A percentile compares a stretch with the other conserved stretches of the same genome.
Evolutionary conservation across 176 grass and related monocot genomes (phyloP).

Genomic region (Paspalum notatum): DNA sequence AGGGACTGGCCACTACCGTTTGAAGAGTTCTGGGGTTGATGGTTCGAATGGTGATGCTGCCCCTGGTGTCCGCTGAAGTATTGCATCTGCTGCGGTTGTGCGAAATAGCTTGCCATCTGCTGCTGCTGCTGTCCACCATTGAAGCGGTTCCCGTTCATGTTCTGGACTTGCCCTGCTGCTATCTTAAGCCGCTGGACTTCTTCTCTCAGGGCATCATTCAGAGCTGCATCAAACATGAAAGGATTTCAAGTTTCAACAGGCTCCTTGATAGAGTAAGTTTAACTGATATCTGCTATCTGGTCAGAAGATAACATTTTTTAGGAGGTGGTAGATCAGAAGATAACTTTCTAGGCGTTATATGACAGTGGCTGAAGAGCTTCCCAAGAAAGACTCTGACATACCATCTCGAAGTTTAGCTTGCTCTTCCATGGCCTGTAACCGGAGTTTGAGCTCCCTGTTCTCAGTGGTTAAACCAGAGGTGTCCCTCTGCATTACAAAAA

Average conservation of each 20-base stretch:
- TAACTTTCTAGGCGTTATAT: constrained; percentile 9
- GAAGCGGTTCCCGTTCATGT: constrained; percentile 66
- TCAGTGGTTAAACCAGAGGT: constrained; percentile 82
- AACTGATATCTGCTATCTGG: not conserved
- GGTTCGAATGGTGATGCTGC: constrained; percentile 47
- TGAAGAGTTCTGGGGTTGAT: constrained; percentile 47
- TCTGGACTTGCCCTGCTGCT: constrained; percentile 65
- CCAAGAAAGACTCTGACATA: constrained; percentile 47
- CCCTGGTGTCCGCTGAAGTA: constrained; percentile 54
- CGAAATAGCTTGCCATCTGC: constrained; percentile 55
- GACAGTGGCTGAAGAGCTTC: constrained; percentile 17
- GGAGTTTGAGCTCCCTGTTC: constrained; percentile 94
- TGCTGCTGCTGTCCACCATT: constrained; percentile 63
- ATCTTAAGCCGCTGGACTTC: constrained; percentile 88
- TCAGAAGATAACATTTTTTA: not conserved
- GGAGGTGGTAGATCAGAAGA: not conserved
- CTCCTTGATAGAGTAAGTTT: not conserved
- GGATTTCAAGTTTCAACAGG: not conserved
- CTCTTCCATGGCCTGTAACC: constrained; percentile 93
- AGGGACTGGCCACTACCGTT: constrained; percentile 66
- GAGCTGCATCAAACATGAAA: constrained; percentile 54
- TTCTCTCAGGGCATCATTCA: constrained; percentile 80
- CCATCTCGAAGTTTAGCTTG: constrained; percentile 98
- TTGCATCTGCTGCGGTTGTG: constrained; percentile 65
- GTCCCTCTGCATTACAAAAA: constrained; percentile 71